These are phyloP conservation scores for Gloeostereum incarnatum DNA, from an alignment of 768 basidiomycete genomes.

Conservation along the genomic window DNA sequence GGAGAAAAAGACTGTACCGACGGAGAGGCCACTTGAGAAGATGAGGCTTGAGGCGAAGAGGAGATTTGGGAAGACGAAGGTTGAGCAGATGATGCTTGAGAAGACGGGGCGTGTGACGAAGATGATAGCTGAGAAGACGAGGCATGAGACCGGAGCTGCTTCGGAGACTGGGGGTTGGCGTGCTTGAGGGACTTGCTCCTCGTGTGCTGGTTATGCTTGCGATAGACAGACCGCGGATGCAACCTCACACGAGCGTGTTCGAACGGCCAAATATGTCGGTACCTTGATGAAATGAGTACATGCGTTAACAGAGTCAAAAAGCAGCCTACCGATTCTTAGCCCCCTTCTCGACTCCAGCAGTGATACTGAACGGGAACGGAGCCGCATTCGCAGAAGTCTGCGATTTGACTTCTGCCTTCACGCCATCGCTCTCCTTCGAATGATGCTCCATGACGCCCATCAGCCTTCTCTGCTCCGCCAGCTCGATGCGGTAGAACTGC, in stretches of 20 bases:
- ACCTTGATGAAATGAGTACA: conserved; percentile 25
- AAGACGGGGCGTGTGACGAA: no score
- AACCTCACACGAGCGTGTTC: conserved; percentile 89
- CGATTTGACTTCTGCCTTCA: no score
- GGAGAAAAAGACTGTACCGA: no score
- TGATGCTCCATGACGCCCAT: conserved; percentile 93
- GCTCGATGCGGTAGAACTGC: conserved; percentile 91
- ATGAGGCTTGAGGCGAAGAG: no score
- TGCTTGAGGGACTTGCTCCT: no score
- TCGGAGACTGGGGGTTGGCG: no score
- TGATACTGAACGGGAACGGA: conserved; percentile 83
- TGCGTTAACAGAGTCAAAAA: not conserved
- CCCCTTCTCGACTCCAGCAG: conserved; percentile 92
- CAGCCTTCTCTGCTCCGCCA: conserved; percentile 81
- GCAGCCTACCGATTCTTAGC: conserved; percentile 72
- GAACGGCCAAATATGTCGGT: conserved; percentile 96
- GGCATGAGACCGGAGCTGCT: no score
- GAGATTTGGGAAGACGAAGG: no score
- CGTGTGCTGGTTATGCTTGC: no score
- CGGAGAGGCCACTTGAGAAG: no score
- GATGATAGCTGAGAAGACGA: no score
- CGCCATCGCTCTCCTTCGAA: conserved; percentile 48
- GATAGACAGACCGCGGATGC: conserved; percentile 20
- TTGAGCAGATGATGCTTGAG: no score
- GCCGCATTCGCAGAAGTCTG: not conserved